Conservation (phyloP, 305 asterid species). For the Coffea humblotiana region DNA sequence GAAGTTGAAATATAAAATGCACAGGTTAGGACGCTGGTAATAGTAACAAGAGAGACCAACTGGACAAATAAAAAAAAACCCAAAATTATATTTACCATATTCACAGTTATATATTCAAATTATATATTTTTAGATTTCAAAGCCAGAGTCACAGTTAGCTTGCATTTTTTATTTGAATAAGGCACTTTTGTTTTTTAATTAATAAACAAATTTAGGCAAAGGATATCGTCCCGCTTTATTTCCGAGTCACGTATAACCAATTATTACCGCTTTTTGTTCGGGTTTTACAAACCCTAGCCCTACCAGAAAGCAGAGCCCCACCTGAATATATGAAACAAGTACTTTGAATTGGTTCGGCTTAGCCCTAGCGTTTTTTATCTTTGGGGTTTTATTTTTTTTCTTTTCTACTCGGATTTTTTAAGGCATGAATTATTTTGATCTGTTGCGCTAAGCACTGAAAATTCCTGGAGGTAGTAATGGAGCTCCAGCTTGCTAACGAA, state of each 20-base stretch:
- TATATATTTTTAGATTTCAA: too few relatives aligned
- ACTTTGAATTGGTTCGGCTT: neutral
- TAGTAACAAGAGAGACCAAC: too few relatives aligned
- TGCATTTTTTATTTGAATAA: too few relatives aligned
- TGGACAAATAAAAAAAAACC: too few relatives aligned
- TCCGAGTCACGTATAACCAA: neutral
- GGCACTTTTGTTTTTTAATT: too few relatives aligned
- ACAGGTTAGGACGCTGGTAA: too few relatives aligned
- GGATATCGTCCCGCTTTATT: neutral
- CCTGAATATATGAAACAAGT: neutral
- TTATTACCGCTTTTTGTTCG: neutral
- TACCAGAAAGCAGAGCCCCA: neutral
- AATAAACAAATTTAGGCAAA: too few relatives aligned
- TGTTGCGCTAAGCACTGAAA: conserved; percentile 11
- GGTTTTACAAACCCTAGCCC: conserved; percentile 17
- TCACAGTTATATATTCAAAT: too few relatives aligned
- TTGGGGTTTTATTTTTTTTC: neutral
- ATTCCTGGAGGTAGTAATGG: conserved; percentile 34
- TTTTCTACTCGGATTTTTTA: neutral
- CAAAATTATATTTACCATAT: too few relatives aligned
- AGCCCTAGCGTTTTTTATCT: neutral
- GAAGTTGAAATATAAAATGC: too few relatives aligned
- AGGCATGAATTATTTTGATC: conserved; percentile 17
- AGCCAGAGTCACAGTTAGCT: too few relatives aligned
- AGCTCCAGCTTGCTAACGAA: conserved; percentile 37